These are phyloP conservation scores for Coccomyxa sp. DNA, from an alignment of 139 green algal genomes.

Conservation along the genomic window DNA sequence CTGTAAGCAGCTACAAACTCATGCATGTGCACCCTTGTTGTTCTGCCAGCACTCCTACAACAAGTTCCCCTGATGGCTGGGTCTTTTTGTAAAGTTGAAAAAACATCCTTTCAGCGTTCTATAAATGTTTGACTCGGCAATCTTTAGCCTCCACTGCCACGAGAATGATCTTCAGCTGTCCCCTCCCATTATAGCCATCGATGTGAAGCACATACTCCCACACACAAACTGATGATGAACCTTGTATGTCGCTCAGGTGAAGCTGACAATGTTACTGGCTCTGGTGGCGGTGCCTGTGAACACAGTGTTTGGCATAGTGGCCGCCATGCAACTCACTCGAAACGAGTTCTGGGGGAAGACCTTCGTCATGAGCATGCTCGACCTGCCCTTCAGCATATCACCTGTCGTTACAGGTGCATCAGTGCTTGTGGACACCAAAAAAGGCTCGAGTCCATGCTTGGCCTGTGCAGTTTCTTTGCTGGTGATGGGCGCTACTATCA, in stretches of 20 bases:
- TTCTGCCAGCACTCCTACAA: too few species aligned
- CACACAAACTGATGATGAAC: too few species aligned
- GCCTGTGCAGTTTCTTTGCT: not conserved
- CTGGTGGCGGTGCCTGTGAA: slow-evolving; percentile 76
- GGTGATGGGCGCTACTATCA: not conserved
- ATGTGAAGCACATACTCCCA: too few species aligned
- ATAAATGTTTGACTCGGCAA: too few species aligned
- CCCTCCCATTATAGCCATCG: too few species aligned
- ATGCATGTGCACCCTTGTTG: not conserved
- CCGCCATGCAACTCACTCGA: slow-evolving; percentile 68
- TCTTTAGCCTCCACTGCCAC: too few species aligned
- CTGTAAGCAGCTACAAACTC: slow-evolving; percentile 17
- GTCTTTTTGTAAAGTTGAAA: too few species aligned
- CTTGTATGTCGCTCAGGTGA: slow-evolving; percentile 21
- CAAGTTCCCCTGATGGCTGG: too few species aligned
- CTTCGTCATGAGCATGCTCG: slow-evolving; percentile 70
- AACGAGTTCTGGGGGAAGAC: slow-evolving; percentile 80
- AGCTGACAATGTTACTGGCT: slow-evolving; percentile 69
- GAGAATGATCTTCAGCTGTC: too few species aligned
- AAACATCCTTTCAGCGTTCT: too few species aligned
- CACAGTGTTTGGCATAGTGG: slow-evolving; percentile 67
- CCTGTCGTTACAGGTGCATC: slow-evolving; percentile 72
- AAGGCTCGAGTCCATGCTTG: not conserved
- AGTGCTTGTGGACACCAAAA: slow-evolving; percentile 7
- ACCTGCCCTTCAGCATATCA: slow-evolving; percentile 86